Conservation (phyloP, 495 filamentous ascomycete species). For the Sordaria brevicollis region DNA sequence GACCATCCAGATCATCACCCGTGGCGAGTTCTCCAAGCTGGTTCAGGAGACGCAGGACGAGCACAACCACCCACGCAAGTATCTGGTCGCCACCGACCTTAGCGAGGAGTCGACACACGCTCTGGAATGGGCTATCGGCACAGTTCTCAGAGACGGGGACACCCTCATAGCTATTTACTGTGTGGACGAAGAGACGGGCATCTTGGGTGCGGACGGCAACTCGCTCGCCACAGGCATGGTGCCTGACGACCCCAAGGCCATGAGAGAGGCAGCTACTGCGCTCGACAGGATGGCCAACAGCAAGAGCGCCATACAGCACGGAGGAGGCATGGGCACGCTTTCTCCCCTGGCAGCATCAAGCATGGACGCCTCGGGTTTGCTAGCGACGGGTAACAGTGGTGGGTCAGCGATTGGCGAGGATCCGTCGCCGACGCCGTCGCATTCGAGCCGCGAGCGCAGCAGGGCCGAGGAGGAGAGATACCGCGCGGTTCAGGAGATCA, state of each 20-base stretch:
- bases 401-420: conserved; percentile 13
- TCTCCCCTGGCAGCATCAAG: not conserved
- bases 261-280: conserved; percentile 60
- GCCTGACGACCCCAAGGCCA: conserved; percentile 45
- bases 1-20: conserved; percentile 76
- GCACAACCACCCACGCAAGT: conserved; percentile 69
- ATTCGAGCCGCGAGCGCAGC: conserved; percentile 29
- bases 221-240: conserved; percentile 8
- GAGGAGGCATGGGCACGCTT: conserved; percentile 10
- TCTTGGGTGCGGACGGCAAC: conserved; percentile 22
- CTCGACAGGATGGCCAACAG: conserved; percentile 31
- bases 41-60: conserved; percentile 64
- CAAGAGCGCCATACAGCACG: conserved; percentile 17
- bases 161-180: conserved; percentile 88
- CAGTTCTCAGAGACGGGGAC: conserved; percentile 88
- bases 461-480: conserved; percentile 66
- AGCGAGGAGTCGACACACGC: conserved; percentile 91
- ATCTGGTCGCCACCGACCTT: conserved; percentile 85
- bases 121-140: conserved; percentile 93
- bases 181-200: conserved; percentile 72
- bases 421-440: conserved; percentile 29
- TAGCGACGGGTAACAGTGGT: conserved; percentile 7
- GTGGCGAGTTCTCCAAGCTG: conserved; percentile 70
- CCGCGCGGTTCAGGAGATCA: conserved; percentile 65
- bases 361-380: conserved; percentile 11